These are phyloP conservation scores for Paxillus ammoniavirescens DNA, from an alignment of 768 basidiomycete species.

Conservation along the genomic window DNA sequence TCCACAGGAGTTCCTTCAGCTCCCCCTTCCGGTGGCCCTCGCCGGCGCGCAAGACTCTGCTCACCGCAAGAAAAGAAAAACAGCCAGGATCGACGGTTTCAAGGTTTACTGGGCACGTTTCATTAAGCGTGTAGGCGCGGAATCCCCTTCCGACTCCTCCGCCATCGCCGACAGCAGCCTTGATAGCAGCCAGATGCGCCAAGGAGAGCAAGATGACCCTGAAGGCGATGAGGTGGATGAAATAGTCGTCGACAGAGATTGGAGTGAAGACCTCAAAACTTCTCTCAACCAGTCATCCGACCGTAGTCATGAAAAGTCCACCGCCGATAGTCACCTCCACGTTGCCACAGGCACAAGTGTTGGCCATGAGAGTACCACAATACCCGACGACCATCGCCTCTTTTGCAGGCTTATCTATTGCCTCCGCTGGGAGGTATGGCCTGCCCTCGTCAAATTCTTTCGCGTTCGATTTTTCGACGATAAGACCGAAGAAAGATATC, in stretches of 20 bases:
- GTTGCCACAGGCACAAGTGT: slow-evolving; percentile 32
- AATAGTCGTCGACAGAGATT: slow-evolving; percentile 72
- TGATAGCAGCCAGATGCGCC: slow-evolving; percentile 37
- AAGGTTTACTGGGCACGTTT: slow-evolving; percentile 49
- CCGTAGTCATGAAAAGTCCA: slow-evolving; percentile 46
- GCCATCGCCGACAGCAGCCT: slow-evolving; percentile 46
- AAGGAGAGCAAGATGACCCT: slow-evolving; percentile 28
- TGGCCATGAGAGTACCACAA: slow-evolving; percentile 34
- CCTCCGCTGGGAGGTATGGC: slow-evolving; percentile 60
- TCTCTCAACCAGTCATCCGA: slow-evolving; percentile 54
- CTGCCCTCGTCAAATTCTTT: slow-evolving; percentile 56
- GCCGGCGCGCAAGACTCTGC: slow-evolving; percentile 19
- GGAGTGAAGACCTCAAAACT: slow-evolving; percentile 59
- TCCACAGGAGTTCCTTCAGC: slow-evolving; percentile 18
- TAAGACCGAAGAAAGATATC: slow-evolving; percentile 49
- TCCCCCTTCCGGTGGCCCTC: slow-evolving; percentile 45
- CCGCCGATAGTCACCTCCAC: slow-evolving; percentile 38
- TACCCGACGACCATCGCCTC: slow-evolving; percentile 36
- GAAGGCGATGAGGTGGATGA: slow-evolving; percentile 55
- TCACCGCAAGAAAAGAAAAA: slow-evolving; percentile 34
- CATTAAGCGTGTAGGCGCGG: slow-evolving; percentile 53
- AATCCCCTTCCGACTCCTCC: slow-evolving; percentile 57
- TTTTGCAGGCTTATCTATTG: slow-evolving; percentile 36
- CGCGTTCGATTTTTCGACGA: slow-evolving; percentile 59
- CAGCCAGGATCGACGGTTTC: slow-evolving; percentile 38